phyloP scores from a whole-genome alignment of 345 rosid species.

The Pistacia integerrima region DNA sequence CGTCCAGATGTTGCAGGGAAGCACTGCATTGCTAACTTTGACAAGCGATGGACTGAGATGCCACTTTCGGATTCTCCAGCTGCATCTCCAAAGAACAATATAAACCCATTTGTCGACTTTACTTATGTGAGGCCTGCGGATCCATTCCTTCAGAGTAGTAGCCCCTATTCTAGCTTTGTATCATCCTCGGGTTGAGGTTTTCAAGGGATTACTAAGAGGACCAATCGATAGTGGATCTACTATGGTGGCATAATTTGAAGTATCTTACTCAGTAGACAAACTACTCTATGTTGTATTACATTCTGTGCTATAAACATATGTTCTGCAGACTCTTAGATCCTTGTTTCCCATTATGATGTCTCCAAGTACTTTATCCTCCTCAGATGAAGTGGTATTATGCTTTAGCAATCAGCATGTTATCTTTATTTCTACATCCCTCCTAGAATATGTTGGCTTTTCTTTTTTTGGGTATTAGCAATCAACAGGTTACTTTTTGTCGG shows the following conservation, averaged over 20 bases:
- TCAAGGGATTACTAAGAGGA: not conserved
- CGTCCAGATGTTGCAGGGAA: slow-evolving; percentile 78
- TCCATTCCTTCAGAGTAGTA: slow-evolving; percentile 44
- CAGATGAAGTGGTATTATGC: too few relatives aligned
- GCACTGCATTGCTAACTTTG: slow-evolving; percentile 87
- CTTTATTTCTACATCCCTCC: too few relatives aligned
- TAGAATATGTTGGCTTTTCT: too few relatives aligned
- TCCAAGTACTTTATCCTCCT: not conserved
- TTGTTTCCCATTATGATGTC: not conserved
- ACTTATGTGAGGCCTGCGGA: slow-evolving; percentile 70
- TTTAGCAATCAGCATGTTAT: too few relatives aligned
- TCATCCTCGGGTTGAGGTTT: not conserved
- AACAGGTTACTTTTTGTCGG: too few relatives aligned
- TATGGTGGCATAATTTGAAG: not conserved
- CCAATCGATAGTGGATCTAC: not conserved
- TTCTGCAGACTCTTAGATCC: too few relatives aligned
- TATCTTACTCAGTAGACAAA: not conserved
- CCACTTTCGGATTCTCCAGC: slow-evolving; percentile 76
- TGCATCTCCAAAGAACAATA: slow-evolving; percentile 62
- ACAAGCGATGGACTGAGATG: slow-evolving; percentile 88
- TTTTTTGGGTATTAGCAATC: too few relatives aligned
- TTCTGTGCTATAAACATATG: not conserved
- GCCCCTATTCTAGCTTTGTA: slow-evolving; percentile 24
- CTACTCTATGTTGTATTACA: not conserved
- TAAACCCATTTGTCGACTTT: slow-evolving; percentile 70